Percentiles rank a stretch among this genome's conserved stretches.
These are phyloP conservation scores for Quercus engelmannii DNA, from an alignment of 306 rosid genomes.

Conservation along the genomic window DNA sequence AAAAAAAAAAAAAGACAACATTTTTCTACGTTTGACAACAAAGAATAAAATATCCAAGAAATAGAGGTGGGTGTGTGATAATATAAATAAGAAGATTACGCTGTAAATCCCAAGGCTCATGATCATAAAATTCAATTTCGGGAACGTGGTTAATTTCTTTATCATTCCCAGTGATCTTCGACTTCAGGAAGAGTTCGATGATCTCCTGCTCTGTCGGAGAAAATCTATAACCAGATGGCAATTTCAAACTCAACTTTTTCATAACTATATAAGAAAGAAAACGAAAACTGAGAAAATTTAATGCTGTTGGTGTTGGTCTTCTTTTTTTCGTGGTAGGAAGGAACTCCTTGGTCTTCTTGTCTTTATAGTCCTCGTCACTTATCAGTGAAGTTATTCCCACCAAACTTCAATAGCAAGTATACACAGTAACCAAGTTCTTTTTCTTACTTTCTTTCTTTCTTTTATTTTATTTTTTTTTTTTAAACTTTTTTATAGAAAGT, in stretches of 20 bases:
- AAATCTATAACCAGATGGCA: conserved; percentile 85
- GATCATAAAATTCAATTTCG: conserved; percentile 81
- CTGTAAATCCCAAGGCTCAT: conserved; percentile 96
- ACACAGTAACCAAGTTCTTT: no score
- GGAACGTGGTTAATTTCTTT: conserved; percentile 61
- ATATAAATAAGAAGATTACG: conserved; percentile 33
- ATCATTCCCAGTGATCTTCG: conserved; percentile 67
- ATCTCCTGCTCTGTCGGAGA: conserved; percentile 84
- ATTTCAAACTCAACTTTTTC: conserved; percentile 25
- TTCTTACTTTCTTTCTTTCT: no score
- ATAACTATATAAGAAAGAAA: no score
- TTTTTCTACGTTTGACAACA: not conserved
- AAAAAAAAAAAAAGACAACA: not conserved
- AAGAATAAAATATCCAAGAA: not conserved
- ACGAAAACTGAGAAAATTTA: no score
- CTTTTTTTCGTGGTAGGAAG: no score
- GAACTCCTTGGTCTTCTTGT: no score
- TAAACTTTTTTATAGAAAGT: no score
- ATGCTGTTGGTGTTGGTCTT: no score
- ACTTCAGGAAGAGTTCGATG: conserved; percentile 50
- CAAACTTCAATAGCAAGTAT: no score
- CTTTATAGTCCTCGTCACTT: no score
- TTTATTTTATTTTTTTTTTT: no score
- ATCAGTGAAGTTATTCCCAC: no score
- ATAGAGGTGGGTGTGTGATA: not conserved